These are phyloP conservation scores for Colletotrichum sp. DNA, from an alignment of 2,329 filamentous ascomycete genomes.

Conservation along the genomic window DNA sequence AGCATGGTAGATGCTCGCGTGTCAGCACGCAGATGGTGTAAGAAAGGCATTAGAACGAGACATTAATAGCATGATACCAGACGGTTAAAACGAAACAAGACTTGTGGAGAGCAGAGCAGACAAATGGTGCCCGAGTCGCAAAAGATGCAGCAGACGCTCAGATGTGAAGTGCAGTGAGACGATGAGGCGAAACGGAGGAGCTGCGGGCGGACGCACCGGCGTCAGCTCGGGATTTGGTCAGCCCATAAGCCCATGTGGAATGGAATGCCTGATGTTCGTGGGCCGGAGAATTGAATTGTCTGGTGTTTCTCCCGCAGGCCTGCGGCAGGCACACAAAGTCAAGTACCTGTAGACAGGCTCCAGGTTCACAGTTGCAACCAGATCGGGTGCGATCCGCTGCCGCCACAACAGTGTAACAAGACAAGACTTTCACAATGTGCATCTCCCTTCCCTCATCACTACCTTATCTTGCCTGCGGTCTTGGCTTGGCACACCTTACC, in stretches of 20 bases:
- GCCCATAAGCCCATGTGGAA: neutral
- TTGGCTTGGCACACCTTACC: conserved; percentile 2
- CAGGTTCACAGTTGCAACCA: neutral
- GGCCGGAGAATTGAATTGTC: neutral
- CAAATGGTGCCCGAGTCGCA: neutral
- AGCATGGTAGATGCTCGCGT: conserved; percentile 7
- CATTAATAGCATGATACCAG: conserved; percentile 21
- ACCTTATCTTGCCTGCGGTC: neutral
- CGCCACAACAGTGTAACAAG: neutral
- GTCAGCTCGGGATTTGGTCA: neutral
- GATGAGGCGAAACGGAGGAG: conserved; percentile 16
- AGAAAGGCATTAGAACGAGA: conserved; percentile 1
- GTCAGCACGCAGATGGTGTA: neutral
- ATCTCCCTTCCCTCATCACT: neutral
- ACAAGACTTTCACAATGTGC: neutral
- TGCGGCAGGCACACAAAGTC: neutral
- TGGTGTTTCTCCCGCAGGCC: neutral
- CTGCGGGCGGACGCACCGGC: neutral
- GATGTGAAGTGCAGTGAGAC: conserved; percentile 2
- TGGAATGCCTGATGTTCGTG: neutral
- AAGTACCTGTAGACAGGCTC: neutral
- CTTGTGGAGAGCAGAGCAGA: neutral
- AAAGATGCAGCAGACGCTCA: neutral
- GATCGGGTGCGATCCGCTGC: conserved; percentile 1
- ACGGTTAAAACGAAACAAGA: conserved; percentile 15